Percentiles rank a stretch among this genome's conserved stretches.
phyloP scores from a whole-genome alignment of 2,329 filamentous ascomycete species.

The Pseudopithomyces chartarum region DNA sequence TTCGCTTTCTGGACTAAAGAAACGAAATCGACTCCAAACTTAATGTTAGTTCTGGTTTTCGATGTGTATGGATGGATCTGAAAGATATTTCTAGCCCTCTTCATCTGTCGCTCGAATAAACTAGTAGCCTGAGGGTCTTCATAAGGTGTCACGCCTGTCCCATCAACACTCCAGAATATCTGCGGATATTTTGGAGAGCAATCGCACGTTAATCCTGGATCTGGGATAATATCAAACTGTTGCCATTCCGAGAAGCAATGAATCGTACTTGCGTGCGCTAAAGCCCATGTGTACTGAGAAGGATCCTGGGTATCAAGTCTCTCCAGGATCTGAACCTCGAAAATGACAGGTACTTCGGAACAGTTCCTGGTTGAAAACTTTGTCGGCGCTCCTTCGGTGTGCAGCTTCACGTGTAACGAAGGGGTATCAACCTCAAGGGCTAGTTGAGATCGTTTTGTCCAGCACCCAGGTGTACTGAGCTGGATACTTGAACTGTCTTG shows the following conservation, averaged over 20 bases:
- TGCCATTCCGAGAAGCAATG: conserved; percentile 29
- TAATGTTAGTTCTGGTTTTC: conserved; percentile 38
- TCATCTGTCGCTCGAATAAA: conserved; percentile 56
- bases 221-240: neutral
- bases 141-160: conserved; percentile 19
- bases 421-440: neutral
- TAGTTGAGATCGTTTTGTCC: neutral
- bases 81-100: conserved; percentile 49
- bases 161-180: conserved; percentile 31
- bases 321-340: conserved; percentile 22
- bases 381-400: too few relatives aligned
- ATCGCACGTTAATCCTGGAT: neutral
- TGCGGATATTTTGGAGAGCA: conserved; percentile 32
- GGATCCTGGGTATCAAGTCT: conserved; percentile 7
- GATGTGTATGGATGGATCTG: conserved; percentile 22
- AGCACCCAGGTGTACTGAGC: neutral
- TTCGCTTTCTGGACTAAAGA: conserved; percentile 52
- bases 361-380: conserved; percentile 14
- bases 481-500: neutral
- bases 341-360: conserved; percentile 20
- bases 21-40: conserved; percentile 48
- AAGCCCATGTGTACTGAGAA: conserved; percentile 25
- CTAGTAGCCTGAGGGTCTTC: conserved; percentile 54
- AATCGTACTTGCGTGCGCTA: conserved; percentile 22
- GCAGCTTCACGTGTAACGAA: too few relatives aligned